Evolutionary conservation across 2,329 filamentous ascomycete genomes (phyloP), one percentile per base, ranked within the genome.

Genomic region (Paraconiothyrium sp.): DNA sequence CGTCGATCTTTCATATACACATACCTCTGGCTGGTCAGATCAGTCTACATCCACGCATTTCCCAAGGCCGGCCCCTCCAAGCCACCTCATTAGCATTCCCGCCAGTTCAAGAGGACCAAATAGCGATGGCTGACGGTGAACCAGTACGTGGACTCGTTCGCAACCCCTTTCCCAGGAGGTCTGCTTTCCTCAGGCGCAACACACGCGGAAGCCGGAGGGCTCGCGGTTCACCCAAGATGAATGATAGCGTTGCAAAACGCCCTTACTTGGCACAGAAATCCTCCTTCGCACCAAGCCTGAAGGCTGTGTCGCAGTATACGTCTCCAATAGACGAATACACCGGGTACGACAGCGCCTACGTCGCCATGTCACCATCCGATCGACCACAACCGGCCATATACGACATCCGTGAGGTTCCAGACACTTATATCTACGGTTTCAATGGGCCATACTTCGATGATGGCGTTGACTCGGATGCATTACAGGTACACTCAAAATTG

Each of bases 101-200:
- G 22, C 3, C 10, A 14, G 11, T 10, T 46, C 10, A 14, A n/a
- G 27, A 55, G 10, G 27, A 11, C 8, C 11, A 32, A 44, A 32
- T 9, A 46, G 20, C 22, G 5, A 58, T 58, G 48, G 30, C 48
- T 58, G 39, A 58, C 27, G 2, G 8, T 20, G 47, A 35, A 35
- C 10, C 57, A 51, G 48, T 30, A 58, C 11, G n/a, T 14, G 6
- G 10, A 7, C 20, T 55, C 41, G 30, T 51, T 27, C 24, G 14
- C 56, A 51, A 44, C 22, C 24, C 30, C 9, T 57, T 57, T 30
- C 20, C 54, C 5, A 14, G 32, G 27, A 49, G 50, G 2, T n/a
- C 55, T 20, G 27, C 14, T 13, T 34, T 27, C 13, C 32, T 57
- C 11, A 39, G 35, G 20, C 46, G 46, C 22, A 43, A 57, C 20